phyloP scores from a whole-genome alignment of 768 basidiomycete genomes.

The Sporobolomyces phaffii region DNA sequence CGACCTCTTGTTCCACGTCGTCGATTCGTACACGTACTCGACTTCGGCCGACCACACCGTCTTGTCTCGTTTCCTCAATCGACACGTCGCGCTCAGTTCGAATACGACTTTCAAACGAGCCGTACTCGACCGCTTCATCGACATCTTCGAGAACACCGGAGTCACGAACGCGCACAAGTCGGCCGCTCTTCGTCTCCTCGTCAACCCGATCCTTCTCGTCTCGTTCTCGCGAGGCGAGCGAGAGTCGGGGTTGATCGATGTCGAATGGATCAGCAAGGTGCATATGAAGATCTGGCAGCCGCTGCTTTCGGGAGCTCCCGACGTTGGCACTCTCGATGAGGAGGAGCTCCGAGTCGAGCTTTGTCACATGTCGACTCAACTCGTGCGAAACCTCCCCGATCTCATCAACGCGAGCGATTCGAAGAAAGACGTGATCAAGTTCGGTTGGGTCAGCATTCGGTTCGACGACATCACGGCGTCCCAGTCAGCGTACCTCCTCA shows the following conservation, averaged over 20 bases:
- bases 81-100: conserved; percentile 69
- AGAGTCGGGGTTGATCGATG: conserved; percentile 58
- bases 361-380: conserved; percentile 75
- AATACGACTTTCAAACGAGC: conserved; percentile 66
- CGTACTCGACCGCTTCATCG: conserved; percentile 73
- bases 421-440: conserved; percentile 86
- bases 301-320: conserved; percentile 54
- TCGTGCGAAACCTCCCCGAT: conserved; percentile 77
- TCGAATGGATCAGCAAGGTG: conserved; percentile 63
- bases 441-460: conserved; percentile 77
- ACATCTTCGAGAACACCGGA: conserved; percentile 63
- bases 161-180: conserved; percentile 68
- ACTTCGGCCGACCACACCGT: conserved; percentile 73
- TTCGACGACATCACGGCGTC: conserved; percentile 84
- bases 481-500: conserved; percentile 82
- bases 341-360: conserved; percentile 88
- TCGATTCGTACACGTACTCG: conserved; percentile 70
- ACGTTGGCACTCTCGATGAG: conserved; percentile 51
- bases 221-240: conserved; percentile 59
- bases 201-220: conserved; percentile 78
- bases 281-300: conserved; percentile 76
- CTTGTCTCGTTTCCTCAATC: conserved; percentile 76
- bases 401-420: conserved; percentile 61
- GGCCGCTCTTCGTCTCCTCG: conserved; percentile 61
- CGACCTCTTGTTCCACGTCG: conserved; percentile 81